Base-by-base conservation (phyloP, 352 stramenopile genomes). In the Blastocystis sp. region DNA sequence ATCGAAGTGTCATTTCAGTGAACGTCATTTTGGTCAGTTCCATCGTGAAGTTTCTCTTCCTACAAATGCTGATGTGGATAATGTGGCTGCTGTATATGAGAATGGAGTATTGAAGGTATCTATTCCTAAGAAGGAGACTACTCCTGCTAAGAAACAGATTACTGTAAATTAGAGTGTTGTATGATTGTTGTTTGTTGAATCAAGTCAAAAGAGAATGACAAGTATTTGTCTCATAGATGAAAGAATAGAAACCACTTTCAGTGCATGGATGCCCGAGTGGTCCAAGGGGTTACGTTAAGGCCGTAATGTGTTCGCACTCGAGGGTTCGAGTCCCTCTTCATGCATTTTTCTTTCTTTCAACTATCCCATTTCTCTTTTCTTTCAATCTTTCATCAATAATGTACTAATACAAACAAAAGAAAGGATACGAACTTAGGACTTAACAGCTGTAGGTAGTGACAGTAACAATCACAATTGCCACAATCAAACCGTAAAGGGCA, bases 401-500 rank as follows among this genome's bases (percentile, higher is more conserved):
- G 39, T 46, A 46, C 39, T 46, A 46, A 9, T 9, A 61, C 54
- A n/a, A 71, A 61, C 54, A 61, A 61, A 46, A 61, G 19, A 61
- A 61, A n/a, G 54, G 2, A 61, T 32, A 61, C 3, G 54, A 14
- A 61, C 27, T 32, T n/a, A 32, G 14, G 12, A 32, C 54, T 74
- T 74, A 74, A 74, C 63, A 74, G 29, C 51, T 19, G 63, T 46
- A 74, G 42, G 21, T 46, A 16, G 63, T 74, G 7, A 74, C 63
- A 43, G 63, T 74, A n/a, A 74, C 91, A 73, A 94, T 89, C 43
- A 97, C 96, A 73, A 97, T 90, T 71, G 94, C 93, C 78, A 97
- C 94, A 91, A 98, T 97, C 88, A 97, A 90, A 88, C 94, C 94
- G 91, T 97, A 98, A 87, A 98, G 92, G 89, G 94, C 95, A 88